Evolutionary conservation across 352 stramenopile species (phyloP), one percentile per base, ranked within the genome.

Genomic region (Pythium coloratum): DNA sequence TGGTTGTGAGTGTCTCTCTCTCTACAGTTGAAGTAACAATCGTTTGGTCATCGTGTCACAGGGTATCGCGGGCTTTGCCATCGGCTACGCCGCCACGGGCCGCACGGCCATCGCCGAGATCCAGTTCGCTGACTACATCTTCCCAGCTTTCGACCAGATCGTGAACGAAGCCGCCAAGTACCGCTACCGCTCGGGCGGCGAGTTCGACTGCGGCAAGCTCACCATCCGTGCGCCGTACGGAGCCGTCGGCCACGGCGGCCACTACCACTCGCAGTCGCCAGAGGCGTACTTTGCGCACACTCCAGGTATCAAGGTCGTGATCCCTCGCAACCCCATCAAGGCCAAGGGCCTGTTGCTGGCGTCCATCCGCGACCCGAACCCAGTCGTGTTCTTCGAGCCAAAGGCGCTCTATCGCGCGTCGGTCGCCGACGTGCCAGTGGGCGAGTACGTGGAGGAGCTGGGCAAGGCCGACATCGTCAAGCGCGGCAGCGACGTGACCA

Each of bases 111-210:
- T 99, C 74, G 97, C 96, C 3, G 97, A 99, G 86, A 99, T 99
- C 65, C 93, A 99, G 76, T 97, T 97, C 51, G 95, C 93, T 3
- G 97, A 99, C 82, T 99, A 99, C 76, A 99, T 99, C 59, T 99
- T 99, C 76, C 94, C 94, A 7, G 94, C 92, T 3, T 98, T 98
- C 65, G 94, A 98, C 67, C 92, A 98, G 76, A 97, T 99, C 70
- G 97, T 99, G 33, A 99, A 99, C 74, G 97, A 99, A 76, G 96
- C 97, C 33, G 96, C 97, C 56, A 99, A 99, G 76, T 99, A 98
- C 80, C 88, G 97, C 1, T 99, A 99, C 78, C 88, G 97, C n/a
- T 98, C 88, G 46, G 97, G 97, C 24, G 97, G 97, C 76, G 91
- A 99, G 78, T 99, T 98, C 78, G 83, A 99, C 77, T 99, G 96